Base-by-base conservation (phyloP, 2,329 filamentous ascomycete species). In the Coniochaeta prunicola region DNA sequence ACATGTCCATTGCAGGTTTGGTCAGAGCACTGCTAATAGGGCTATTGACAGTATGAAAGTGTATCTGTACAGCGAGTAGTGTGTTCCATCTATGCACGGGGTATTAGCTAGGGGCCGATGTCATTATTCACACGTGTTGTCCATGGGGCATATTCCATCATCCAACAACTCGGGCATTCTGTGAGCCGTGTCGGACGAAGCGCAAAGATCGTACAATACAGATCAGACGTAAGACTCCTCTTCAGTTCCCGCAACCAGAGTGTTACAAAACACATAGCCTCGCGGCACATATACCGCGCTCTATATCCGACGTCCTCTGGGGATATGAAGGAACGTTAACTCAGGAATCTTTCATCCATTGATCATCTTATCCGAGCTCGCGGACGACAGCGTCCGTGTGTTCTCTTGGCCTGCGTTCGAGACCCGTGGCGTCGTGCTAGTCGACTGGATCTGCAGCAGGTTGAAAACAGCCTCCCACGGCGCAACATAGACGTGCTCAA, bases 401-500 rank as follows among this genome's bases (percentile, higher is more conserved):
- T 21, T 21, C 40, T 24, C 36, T 4, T 38, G 40, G 19, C 40
- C 40, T 2, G 40, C 40, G 12, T 45, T 45, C 40, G 40, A 12
- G 4, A 8, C 21, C 17, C 40, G 40, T n/a, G n/a, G n/a, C n/a
- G 40, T 13, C 40, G 40, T 13, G 9, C 40, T 13, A 45, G 40
- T 38, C 40, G 21, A 2, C 40, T n/a, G 5, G 9, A 64, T 59
- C 42, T 58, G 42, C 15, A 66, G 59, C n/a, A 17, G 2, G 13
- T 56, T 58, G 59, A 79, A 76, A 9, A 82, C 69, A 7, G 58
- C 64, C 33, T 77, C 69, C 74, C 77, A 84, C 2, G 67, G 59
- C 33, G 69, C 69, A 5, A 85, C 75, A 4, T 68, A 64, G 4
- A 85, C 69, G 61, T 84, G 80, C 57, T 77, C 76, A 58, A 73